Percentiles rank a stretch among this genome's conserved stretches.
phyloP scores from a whole-genome alignment of 108 stramenopile species.

The Schizochytrium sp. region DNA sequence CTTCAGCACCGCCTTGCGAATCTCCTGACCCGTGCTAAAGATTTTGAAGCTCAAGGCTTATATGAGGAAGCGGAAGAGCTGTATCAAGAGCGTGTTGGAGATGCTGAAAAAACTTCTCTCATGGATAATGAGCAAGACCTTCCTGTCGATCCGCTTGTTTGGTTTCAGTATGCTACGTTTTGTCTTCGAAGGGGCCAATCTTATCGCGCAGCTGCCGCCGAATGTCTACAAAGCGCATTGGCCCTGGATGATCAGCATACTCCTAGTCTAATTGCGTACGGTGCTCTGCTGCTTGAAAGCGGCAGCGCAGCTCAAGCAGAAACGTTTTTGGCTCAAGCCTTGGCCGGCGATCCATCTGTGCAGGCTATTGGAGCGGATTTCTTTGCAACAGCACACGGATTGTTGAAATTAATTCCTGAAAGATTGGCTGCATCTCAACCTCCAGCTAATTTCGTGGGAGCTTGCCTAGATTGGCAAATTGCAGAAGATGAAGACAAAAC shows the following conservation, averaged over 20 bases:
- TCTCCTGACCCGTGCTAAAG: background rate
- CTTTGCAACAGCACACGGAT: background rate
- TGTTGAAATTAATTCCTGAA: background rate
- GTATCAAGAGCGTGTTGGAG: slow-evolving; percentile 1
- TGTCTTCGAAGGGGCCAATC: background rate
- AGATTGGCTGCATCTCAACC: background rate
- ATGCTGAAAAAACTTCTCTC: background rate
- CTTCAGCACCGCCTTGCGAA: background rate
- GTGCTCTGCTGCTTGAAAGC: slow-evolving; percentile 1
- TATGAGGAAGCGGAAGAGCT: background rate
- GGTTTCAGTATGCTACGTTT: background rate
- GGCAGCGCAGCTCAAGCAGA: slow-evolving; percentile 13
- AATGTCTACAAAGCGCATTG: slow-evolving; percentile 31
- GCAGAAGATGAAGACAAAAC: background rate
- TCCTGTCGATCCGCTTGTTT: background rate
- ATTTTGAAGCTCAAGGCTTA: background rate
- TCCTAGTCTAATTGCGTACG: background rate
- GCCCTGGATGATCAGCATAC: background rate
- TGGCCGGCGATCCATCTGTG: background rate
- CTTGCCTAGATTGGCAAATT: background rate
- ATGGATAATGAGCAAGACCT: slow-evolving; percentile 9
- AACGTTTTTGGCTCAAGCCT: background rate
- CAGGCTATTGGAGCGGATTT: background rate
- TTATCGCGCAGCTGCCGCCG: background rate
- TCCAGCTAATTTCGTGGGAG: background rate